phyloP scores from a whole-genome alignment of 106 monocot species.

The Gastrodia elata region DNA sequence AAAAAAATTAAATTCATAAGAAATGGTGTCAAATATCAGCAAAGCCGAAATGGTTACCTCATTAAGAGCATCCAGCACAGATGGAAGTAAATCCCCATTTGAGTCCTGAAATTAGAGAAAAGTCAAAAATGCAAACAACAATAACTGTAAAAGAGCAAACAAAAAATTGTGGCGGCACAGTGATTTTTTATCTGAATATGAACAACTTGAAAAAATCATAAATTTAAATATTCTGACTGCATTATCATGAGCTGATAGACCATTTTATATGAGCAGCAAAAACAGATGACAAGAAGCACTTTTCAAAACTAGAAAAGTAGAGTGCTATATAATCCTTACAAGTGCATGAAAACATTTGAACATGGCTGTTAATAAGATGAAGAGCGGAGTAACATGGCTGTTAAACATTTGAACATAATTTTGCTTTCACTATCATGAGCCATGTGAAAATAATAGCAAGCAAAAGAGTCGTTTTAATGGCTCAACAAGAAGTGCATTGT shows the following conservation, averaged over 20 bases:
- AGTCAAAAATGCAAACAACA: not conserved
- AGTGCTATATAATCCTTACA: not conserved
- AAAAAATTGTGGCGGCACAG: not conserved
- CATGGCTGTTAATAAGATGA: not conserved
- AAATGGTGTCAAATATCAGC: slow-evolving; percentile 6
- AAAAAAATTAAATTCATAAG: not conserved
- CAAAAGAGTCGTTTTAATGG: not conserved
- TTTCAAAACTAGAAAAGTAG: not conserved
- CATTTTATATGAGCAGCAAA: not conserved
- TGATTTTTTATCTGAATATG: not conserved
- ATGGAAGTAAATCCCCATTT: slow-evolving; percentile 62
- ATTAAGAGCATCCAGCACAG: slow-evolving; percentile 73
- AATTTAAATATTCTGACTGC: not conserved
- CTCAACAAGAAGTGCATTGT: not conserved
- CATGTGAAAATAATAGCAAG: not conserved
- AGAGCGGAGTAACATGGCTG: not conserved
- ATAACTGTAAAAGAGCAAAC: not conserved
- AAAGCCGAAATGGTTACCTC: slow-evolving; percentile 35
- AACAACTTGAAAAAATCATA: not conserved
- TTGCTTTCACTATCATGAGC: not conserved
- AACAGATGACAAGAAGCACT: not conserved
- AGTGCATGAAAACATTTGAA: not conserved
- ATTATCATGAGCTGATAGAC: not conserved
- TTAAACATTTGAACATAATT: not conserved
- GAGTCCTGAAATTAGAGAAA: slow-evolving; percentile 42